Conservation (phyloP, 2,329 filamentous ascomycete species). For the Aspergillus sp. region DNA sequence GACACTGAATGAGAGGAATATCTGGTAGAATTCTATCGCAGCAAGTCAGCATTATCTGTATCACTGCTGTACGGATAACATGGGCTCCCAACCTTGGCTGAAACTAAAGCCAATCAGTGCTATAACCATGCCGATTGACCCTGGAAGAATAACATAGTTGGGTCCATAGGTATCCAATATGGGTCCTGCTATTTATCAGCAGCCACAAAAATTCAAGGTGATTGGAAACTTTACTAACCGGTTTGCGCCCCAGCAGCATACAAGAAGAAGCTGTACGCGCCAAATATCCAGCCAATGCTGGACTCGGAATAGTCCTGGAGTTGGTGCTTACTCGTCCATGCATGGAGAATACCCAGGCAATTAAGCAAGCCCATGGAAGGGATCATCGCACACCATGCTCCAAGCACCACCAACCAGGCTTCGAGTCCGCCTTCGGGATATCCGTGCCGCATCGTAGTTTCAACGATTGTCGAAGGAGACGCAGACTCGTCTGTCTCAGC, state of each 20-base stretch:
- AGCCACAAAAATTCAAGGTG: no score
- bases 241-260: slow-evolving; percentile 34
- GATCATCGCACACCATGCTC: slow-evolving; percentile 42
- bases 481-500: no score
- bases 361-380: slow-evolving; percentile 46
- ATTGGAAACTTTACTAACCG: slow-evolving; percentile 4
- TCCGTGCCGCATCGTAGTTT: no score
- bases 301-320: slow-evolving; percentile 36
- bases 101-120: slow-evolving; percentile 36
- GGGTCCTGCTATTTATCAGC: no score
- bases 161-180: no score
- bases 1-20: slow-evolving; percentile 39
- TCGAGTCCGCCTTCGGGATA: slow-evolving; percentile 45
- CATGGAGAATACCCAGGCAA: slow-evolving; percentile 42
- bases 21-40: slow-evolving; percentile 37
- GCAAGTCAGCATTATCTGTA: slow-evolving; percentile 5
- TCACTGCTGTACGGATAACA: no score
- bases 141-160: slow-evolving; percentile 7
- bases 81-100: slow-evolving; percentile 17
- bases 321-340: slow-evolving; percentile 42
- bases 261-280: slow-evolving; percentile 43
- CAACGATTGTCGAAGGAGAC: no score
- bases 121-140: slow-evolving; percentile 21
- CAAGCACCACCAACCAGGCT: slow-evolving; percentile 49
- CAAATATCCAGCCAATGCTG: slow-evolving; percentile 47